Evolutionary conservation across 2,329 filamentous ascomycete species (phyloP), one percentile per base, ranked within the genome.

Genomic region (Tympanopsis confertula): DNA sequence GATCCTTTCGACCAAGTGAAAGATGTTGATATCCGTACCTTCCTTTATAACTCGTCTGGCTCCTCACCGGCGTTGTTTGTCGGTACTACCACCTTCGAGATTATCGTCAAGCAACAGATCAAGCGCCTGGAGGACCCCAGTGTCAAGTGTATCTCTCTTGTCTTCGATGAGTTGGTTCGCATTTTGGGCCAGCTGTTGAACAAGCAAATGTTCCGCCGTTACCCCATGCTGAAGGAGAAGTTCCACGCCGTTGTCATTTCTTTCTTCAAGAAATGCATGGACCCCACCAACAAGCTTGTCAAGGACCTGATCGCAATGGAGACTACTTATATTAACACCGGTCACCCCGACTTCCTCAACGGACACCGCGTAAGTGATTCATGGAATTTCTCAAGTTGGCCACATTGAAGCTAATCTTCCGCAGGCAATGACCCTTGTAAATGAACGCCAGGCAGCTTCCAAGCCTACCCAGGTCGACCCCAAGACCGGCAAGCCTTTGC

Each of bases 211-310:
- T 98, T 94, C 71, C 78, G 89, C 44, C 76, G 91, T 43, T 98
- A 98, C 55, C 91, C 91, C n/a, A 66, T 69, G 45, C 69, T 98
- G 39, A 96, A 96, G 71, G 91, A 98, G 69, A 95, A 94, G 66
- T 85, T 98, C 61, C 88, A 98, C 58, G 69, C 71, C 12, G 88
- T 94, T 13, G 89, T 96, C 37, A 91, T 98, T 49, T 54, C 68
- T 7, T 98, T 98, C 63, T 96, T 95, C 71, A 96, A 96, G 66
- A 94, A 94, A 66, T 81, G 86, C 38, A 94, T 96, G 85, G 87
- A 95, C 38, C 91, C 91, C 5, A 94, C 91, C 26, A 96, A 95
- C 68, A 96, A 96, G 71, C 74, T 98, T 35, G 91, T 98, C 40
- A 79, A 67, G 52, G 91, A 98, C 56, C 71, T 98, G 29, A 89